Evolutionary conservation across 2,329 filamentous ascomycete genomes (phyloP).

Genomic region (Scortechinia acanthostroma): DNA sequence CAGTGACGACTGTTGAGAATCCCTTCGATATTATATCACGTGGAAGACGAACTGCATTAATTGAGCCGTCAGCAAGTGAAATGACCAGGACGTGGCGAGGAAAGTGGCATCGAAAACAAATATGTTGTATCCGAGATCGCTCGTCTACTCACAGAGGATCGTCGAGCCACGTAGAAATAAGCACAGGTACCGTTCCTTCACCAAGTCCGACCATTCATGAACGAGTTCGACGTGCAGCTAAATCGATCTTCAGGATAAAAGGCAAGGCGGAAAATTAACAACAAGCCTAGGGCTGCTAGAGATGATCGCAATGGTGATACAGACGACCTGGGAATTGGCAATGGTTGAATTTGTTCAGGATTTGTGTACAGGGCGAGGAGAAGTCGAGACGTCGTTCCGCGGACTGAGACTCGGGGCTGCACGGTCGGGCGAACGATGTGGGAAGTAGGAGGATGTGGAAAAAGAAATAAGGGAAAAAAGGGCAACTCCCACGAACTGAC

Average conservation of each 20-base stretch:
- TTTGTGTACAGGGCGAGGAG: background rate
- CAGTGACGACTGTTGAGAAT: background rate
- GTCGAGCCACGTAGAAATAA: no score
- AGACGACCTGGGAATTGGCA: background rate
- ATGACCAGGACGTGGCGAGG: background rate
- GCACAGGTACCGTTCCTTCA: no score
- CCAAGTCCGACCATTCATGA: no score
- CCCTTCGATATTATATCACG: background rate
- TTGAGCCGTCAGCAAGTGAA: background rate
- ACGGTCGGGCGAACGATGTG: background rate
- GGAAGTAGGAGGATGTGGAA: background rate
- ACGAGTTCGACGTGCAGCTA: no score
- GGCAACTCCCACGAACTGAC: background rate
- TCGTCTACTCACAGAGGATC: no score
- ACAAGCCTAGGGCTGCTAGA: no score
- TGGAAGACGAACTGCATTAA: background rate
- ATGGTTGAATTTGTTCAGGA: background rate
- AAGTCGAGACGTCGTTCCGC: background rate
- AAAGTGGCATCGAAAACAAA: background rate
- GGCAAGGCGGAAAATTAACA: no score
- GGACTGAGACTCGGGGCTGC: background rate
- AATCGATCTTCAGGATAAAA: no score
- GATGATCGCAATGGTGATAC: no score
- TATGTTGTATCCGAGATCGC: background rate
- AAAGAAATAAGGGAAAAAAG: conserved; percentile 1